Base-by-base conservation (phyloP, 495 filamentous ascomycete species). In the Lasiosphaeriaceae sp. region DNA sequence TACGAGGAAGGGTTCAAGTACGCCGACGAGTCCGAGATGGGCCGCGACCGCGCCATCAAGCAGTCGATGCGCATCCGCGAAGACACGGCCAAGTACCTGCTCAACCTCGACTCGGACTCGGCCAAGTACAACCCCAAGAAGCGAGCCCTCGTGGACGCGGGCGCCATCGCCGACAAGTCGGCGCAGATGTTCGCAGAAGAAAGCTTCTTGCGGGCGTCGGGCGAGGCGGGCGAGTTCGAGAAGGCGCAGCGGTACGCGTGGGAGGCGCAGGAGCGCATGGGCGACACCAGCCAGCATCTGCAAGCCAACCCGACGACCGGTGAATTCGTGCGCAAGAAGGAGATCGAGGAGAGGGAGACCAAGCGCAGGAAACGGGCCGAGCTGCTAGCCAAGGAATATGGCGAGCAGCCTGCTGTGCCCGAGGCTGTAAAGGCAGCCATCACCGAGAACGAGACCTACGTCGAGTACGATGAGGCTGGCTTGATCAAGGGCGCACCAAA, bases 111-210 rank as follows among this genome's bases (percentile, higher is more conserved):
- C 63, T 82, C 95, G 2, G 94, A 98, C 62, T 96, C 93, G 0
- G 95, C 94, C 12, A 96, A 96, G 66, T 98, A 98, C 71, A 95
- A 98, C 65, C 94, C 94, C 0, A 98, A 98, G 68, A 97, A 93
- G 34, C 83, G 94, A 56, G 87, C 90, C 5, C 96, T 98, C 86
- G 87, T 96, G 4, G 92, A 96, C 59, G 83, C 83, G 61, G 92
- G 93, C 34, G 92, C 89, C 6, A 89, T 89, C 37, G 77, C 77
- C 3, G 92, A 97, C 74, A 83, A 87, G 60, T 90, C 93, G 5
- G 87, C 95, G 17, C 86, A 87, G 11, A 76, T 97, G 35, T 92
- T 97, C 45, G 94, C 91, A 3, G 95, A 98, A 66, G 94, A 97
- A 64, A 92, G 92, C 57, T 97, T 94, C 65, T 84, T 96, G 70